phyloP scores from a whole-genome alignment of 2,329 filamentous ascomycete species.

The Talaromyces funiculosus region DNA sequence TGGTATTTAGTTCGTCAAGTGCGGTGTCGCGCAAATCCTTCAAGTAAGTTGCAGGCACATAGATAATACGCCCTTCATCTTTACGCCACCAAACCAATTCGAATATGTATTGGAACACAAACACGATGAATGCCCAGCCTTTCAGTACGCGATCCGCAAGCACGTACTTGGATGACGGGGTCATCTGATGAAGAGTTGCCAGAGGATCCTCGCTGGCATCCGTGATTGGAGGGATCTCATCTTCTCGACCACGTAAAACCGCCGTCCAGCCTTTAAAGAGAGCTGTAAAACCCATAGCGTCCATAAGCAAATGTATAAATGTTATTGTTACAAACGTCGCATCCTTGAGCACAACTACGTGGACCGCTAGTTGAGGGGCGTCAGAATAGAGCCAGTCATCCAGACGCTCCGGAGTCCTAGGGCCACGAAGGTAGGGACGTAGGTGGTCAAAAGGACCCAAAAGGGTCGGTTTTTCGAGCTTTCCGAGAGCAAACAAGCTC shows the following conservation, averaged over 20 bases:
- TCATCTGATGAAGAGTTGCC: not conserved
- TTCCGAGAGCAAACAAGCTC: constrained; percentile 31
- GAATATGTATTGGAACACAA: not conserved
- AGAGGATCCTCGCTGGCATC: constrained; percentile 9
- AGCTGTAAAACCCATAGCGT: constrained; percentile 40
- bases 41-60: constrained; percentile 33
- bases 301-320: constrained; percentile 47
- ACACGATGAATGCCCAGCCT: constrained; percentile 8
- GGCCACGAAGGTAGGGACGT: constrained; percentile 20
- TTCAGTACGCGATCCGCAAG: constrained; percentile 3
- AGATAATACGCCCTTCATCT: constrained; percentile 38
- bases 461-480: constrained; percentile 23
- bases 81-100: constrained; percentile 13
- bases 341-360: constrained; percentile 46
- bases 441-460: constrained; percentile 25
- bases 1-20: constrained; percentile 3
- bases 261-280: constrained; percentile 45
- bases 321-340: constrained; percentile 46
- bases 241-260: constrained; percentile 40
- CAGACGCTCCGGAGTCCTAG: constrained; percentile 25
- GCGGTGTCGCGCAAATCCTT: constrained; percentile 22
- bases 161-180: constrained; percentile 1
- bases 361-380: constrained; percentile 44
- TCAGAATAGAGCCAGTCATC: constrained; percentile 41
- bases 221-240: constrained; percentile 23